These are phyloP conservation scores for Fusarium veterinarium DNA, from an alignment of 2,329 filamentous ascomycete genomes.

Conservation along the genomic window DNA sequence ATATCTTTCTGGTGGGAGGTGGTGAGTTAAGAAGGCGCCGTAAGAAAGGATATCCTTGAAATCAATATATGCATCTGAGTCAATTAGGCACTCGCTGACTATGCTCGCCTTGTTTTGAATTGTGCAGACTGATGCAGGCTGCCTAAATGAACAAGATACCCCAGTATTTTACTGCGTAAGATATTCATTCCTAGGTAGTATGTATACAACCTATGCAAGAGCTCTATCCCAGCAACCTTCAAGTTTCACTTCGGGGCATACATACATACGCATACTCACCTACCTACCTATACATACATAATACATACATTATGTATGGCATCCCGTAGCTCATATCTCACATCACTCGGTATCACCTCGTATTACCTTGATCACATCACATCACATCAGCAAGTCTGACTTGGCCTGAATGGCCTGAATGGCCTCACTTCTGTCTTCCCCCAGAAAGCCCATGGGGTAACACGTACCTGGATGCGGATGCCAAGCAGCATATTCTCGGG, in stretches of 20 bases:
- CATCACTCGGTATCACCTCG: conserved; percentile 18
- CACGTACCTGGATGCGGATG: conserved; percentile 19
- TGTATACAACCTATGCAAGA: not conserved
- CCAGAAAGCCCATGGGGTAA: conserved; percentile 1
- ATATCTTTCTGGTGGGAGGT: conserved; percentile 28
- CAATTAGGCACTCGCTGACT: conserved; percentile 20
- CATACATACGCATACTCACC: not conserved
- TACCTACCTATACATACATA: not conserved
- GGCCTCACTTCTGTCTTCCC: conserved; percentile 16
- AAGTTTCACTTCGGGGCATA: conserved; percentile 10
- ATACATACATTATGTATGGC: conserved; percentile 10
- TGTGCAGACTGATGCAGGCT: conserved; percentile 24
- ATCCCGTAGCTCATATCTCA: conserved; percentile 19
- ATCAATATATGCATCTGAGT: conserved; percentile 29
- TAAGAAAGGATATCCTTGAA: conserved; percentile 26
- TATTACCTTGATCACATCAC: conserved; percentile 22
- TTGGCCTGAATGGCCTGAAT: conserved; percentile 8
- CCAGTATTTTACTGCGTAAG: not conserved
- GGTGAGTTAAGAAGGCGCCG: conserved; percentile 40
- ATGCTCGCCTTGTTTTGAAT: conserved; percentile 14
- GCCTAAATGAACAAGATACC: conserved; percentile 27
- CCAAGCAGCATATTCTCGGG: conserved; percentile 6
- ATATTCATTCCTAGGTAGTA: not conserved
- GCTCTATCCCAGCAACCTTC: not conserved
- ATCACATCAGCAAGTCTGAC: conserved; percentile 21